These are phyloP conservation scores for Rhizopus sp. DNA, from an alignment of 371 early-diverging fungal species.

Conservation along the genomic window DNA sequence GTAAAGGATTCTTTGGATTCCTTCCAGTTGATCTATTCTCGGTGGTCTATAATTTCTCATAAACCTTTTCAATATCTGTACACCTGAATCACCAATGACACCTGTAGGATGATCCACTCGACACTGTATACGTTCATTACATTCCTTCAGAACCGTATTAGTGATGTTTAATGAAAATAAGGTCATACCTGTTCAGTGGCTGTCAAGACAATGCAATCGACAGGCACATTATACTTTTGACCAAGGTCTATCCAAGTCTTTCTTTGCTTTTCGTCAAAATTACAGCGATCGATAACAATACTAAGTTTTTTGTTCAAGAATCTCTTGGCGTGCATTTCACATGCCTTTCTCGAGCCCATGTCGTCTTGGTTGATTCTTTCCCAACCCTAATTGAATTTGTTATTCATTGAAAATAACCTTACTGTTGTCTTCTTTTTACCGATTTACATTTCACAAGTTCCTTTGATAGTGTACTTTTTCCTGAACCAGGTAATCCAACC, in stretches of 20 bases:
- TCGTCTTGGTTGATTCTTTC: constrained; percentile 55
- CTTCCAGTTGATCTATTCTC: constrained; percentile 50
- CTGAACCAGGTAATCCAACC: constrained; percentile 71
- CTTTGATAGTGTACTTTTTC: constrained; percentile 66
- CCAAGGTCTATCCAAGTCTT: constrained; percentile 73
- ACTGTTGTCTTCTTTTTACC: constrained; percentile 8
- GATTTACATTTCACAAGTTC: constrained; percentile 31
- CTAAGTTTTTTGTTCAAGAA: constrained; percentile 52
- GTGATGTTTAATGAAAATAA: not conserved
- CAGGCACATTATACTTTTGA: constrained; percentile 51
- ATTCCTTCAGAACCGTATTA: constrained; percentile 34
- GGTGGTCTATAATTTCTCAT: constrained; percentile 63
- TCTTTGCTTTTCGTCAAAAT: constrained; percentile 75
- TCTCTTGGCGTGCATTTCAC: constrained; percentile 48
- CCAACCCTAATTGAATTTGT: constrained; percentile 19
- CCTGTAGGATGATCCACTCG: constrained; percentile 74
- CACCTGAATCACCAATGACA: constrained; percentile 66
- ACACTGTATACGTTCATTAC: constrained; percentile 59
- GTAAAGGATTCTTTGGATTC: constrained; percentile 57
- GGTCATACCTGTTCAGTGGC: constrained; percentile 45
- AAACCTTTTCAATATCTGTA: constrained; percentile 62
- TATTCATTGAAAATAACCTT: not conserved
- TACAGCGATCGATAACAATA: constrained; percentile 77
- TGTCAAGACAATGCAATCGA: constrained; percentile 74
- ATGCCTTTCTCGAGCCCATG: constrained; percentile 62